Evolutionary conservation across 2,329 filamentous ascomycete species (phyloP), one percentile per base, ranked within the genome.

Genomic region (Orbilia javanica): DNA sequence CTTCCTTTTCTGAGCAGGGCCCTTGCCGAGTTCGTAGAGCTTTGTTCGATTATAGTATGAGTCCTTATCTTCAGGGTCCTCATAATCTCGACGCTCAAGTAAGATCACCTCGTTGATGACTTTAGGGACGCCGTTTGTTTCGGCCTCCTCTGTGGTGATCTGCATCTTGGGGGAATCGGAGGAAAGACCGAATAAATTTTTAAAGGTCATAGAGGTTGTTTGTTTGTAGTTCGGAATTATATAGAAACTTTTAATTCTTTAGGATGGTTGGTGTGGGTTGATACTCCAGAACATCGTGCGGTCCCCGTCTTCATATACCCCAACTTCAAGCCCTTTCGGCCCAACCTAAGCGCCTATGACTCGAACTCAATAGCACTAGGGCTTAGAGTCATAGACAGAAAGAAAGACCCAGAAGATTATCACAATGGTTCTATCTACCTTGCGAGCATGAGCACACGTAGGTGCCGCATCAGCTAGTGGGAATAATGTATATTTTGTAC

Each of bases 21-120:
- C 55, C 7, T 60, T 60, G 3, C 55, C 55, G 2, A 60, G 55
- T 20, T 60, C 55, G 34, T 60, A 60, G 10, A 60, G 55, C 4
- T 60, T 60, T 25, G 55, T 60, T 3, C 27, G 25, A 6, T 29
- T n/a, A 11, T n/a, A 57, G 4, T 7, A 57, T 6, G 4, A 2
- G 6, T 57, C 52, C 6, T 57, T 57, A 2, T 36, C 29, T 4
- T 55, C 52, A 4, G 22, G 25, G n/a, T 57, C 52, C 8, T 57
- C 52, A 7, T 10, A 29, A 13, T 57, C 52, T 11, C 29, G 52
- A 13, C 52, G 29, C 29, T 57, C 52, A 3, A 57, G 52, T 7
- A 57, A 13, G 6, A 20, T 57, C 18, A 57, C 52, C 8, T 57
- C 52, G 18, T 57, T 57, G 29, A 57, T 20, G 22, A 29, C 8